phyloP scores from a whole-genome alignment of 306 rosid species.

The Medicago lupulina region DNA sequence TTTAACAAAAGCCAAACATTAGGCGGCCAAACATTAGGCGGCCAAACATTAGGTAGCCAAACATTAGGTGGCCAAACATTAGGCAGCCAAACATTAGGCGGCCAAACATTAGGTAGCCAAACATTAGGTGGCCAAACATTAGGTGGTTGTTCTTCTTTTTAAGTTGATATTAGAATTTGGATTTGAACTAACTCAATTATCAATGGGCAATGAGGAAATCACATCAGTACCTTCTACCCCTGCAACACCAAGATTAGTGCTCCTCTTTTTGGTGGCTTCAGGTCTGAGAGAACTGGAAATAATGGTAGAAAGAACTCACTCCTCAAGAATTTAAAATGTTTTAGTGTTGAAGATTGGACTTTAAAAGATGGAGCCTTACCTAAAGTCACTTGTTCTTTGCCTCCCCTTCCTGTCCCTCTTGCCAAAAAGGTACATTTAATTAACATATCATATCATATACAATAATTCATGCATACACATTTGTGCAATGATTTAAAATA shows the following conservation, averaged over 20 bases:
- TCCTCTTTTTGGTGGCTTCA: slow-evolving; percentile 75
- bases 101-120: too few relatives aligned
- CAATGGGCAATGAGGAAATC: slow-evolving; percentile 64
- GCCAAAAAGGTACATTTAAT: slow-evolving; percentile 65
- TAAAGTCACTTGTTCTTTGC: slow-evolving; percentile 64
- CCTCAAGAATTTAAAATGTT: slow-evolving; percentile 65
- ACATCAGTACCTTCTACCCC: slow-evolving; percentile 61
- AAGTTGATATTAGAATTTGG: too few relatives aligned
- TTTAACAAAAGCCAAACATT: too few relatives aligned
- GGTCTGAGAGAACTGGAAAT: slow-evolving; percentile 40
- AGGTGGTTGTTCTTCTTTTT: too few relatives aligned
- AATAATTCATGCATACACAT: too few relatives aligned
- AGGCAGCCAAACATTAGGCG: too few relatives aligned
- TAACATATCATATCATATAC: neutral
- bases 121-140: too few relatives aligned
- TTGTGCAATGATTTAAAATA: neutral
- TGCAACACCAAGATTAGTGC: slow-evolving; percentile 79
- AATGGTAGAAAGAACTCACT: slow-evolving; percentile 60
- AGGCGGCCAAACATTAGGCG: too few relatives aligned
- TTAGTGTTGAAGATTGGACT: slow-evolving; percentile 63
- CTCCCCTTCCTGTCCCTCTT: slow-evolving; percentile 70
- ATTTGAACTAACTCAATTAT: too few relatives aligned
- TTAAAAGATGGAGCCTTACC: slow-evolving; percentile 75
- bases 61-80: too few relatives aligned
- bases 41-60: too few relatives aligned